Evolutionary conservation across 208 protist genomes (phyloP).

Genomic region (Trypanosoma grayi): DNA sequence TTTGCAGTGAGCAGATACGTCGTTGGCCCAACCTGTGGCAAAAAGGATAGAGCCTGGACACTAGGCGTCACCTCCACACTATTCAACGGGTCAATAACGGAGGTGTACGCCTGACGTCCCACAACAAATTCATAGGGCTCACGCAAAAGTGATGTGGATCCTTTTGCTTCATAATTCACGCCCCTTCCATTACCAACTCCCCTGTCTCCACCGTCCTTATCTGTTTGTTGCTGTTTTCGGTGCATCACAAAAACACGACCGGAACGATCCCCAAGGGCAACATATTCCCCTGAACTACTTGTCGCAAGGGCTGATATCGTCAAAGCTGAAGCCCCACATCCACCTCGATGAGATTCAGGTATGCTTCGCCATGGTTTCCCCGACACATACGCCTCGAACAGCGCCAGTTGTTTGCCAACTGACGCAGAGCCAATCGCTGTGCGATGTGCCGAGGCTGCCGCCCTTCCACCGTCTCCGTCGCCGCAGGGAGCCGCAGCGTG

Average conservation of each 20-base stretch:
- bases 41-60: constrained; percentile 71
- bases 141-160: neutral
- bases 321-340: constrained; percentile 47
- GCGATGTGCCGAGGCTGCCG: neutral
- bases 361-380: constrained; percentile 12
- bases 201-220: constrained; percentile 16
- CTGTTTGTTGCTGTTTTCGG: constrained; percentile 29
- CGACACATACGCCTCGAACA: constrained; percentile 18
- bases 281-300: constrained; percentile 51
- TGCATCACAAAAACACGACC: constrained; percentile 76
- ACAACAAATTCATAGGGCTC: constrained; percentile 66
- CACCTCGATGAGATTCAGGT: constrained; percentile 8
- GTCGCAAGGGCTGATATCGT: constrained; percentile 68
- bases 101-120: constrained; percentile 70
- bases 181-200: constrained; percentile 2
- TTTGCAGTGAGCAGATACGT: constrained; percentile 80
- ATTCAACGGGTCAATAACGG: constrained; percentile 85
- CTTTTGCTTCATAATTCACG: neutral
- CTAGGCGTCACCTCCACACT: constrained; percentile 77
- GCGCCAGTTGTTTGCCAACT: neutral
- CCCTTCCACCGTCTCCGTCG: neutral
- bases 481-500: constrained; percentile 4
- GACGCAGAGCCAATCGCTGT: constrained; percentile 3
- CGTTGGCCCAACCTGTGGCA: constrained; percentile 56
- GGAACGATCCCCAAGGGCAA: constrained; percentile 76